A percentile compares a stretch with the other conserved stretches of the same genome.
Evolutionary conservation across 2,329 filamentous ascomycete species (phyloP).

Genomic region (Rugonectria rugulosa): DNA sequence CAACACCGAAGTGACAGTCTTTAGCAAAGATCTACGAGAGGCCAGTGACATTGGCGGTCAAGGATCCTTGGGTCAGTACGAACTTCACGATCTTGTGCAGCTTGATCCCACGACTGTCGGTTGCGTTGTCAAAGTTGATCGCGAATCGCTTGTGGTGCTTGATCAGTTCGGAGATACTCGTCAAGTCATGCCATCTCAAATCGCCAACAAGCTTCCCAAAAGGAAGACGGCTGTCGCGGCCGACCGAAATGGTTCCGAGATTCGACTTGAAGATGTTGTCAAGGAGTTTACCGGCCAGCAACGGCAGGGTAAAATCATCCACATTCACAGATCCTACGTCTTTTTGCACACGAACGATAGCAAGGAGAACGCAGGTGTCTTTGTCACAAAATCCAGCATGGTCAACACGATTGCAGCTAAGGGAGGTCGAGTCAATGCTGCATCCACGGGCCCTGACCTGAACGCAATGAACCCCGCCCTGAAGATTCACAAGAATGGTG

Average conservation of each 20-base stretch:
- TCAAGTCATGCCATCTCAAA: conserved; percentile 87
- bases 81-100: conserved; percentile 92
- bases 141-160: conserved; percentile 87
- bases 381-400: conserved; percentile 84
- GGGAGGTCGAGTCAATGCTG: conserved; percentile 76
- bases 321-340: conserved; percentile 91
- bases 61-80: conserved; percentile 84
- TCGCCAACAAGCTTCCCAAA: conserved; percentile 85
- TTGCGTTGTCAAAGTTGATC: conserved; percentile 93
- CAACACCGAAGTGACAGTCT: conserved; percentile 94
- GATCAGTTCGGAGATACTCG: conserved; percentile 89
- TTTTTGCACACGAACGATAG: conserved; percentile 87
- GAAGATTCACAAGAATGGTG: conserved; percentile 70
- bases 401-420: conserved; percentile 94
- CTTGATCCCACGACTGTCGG: conserved; percentile 92
- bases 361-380: conserved; percentile 87
- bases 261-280: conserved; percentile 88
- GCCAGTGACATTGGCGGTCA: conserved; percentile 91
- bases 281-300: conserved; percentile 89
- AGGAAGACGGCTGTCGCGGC: conserved; percentile 88
- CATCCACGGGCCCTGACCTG: conserved; percentile 75
- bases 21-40: conserved; percentile 94
- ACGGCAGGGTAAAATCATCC: conserved; percentile 86
- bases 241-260: conserved; percentile 92
- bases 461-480: conserved; percentile 92